Evolutionary conservation across 2,329 filamentous ascomycete species (phyloP), one percentile per base, ranked within the genome.

Genomic region (Trichophyton mentagrophytes): DNA sequence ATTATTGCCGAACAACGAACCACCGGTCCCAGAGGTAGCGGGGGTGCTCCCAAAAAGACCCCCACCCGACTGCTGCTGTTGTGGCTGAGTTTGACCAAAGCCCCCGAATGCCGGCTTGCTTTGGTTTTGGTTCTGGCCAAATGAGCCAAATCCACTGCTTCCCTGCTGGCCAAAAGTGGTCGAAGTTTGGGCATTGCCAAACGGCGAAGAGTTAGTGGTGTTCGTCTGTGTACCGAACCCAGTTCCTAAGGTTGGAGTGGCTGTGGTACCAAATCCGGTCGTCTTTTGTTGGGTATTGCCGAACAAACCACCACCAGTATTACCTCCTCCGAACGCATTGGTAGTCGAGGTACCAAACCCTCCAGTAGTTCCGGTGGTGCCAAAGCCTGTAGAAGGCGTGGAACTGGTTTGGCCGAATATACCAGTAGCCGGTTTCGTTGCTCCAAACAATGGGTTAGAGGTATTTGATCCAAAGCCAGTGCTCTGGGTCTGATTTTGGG

Each of bases 151-250:
- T 33, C 68, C 73, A 60, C 71, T 67, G n/a, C 66, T 70, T 58
- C 61, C 63, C 58, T 67, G 67, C 60, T 70, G 71, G 65, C 79
- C 80, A 64, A 82, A 82, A 2, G 76, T 66, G 13, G 71, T 69
- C 5, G 71, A 72, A 25, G 75, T 73, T 9, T 72, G 70, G 22
- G 70, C 69, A 47, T 71, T 71, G 30, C 64, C 75, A 63, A 77
- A 76, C 6, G 72, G 70, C 40, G 71, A 72, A n/a, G 72, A 64
- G 59, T 71, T 66, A 55, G 69, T 74, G 44, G 68, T 67, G 13
- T 73, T 72, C 47, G 67, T 73, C 64, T 71, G 67, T 5, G 51
- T 55, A 66, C 74, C 74, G 58, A 76, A 76, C 30, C 68, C 65
- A 40, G 57, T 63, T 57, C 69, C 70, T 60, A 73, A 72, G 42